A percentile compares a stretch with the other conserved stretches of the same genome.
These are phyloP conservation scores for Pistacia vera DNA, from an alignment of 345 rosid genomes.

Conservation along the genomic window DNA sequence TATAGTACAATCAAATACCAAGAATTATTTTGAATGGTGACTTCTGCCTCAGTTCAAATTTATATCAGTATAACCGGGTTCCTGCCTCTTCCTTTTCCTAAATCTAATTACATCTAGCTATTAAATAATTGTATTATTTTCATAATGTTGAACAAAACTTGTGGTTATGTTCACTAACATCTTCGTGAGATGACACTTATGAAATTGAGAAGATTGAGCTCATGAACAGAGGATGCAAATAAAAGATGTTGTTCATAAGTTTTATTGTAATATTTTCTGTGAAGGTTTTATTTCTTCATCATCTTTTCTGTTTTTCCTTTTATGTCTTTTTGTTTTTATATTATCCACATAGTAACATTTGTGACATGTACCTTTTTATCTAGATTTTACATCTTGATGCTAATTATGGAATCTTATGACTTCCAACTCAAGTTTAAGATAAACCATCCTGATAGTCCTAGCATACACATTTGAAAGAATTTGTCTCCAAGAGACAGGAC, in stretches of 20 bases:
- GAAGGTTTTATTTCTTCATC: background rate
- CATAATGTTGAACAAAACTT: background rate
- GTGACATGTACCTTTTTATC: background rate
- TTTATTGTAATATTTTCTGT: background rate
- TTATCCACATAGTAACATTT: background rate
- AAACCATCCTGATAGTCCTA: background rate
- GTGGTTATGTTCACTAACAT: background rate
- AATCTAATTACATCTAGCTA: background rate
- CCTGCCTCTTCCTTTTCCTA: background rate
- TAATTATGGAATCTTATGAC: background rate
- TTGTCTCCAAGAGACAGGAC: background rate
- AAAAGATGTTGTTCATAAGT: background rate
- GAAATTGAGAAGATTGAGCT: background rate
- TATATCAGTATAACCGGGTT: background rate
- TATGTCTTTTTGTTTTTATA: background rate
- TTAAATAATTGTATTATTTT: background rate
- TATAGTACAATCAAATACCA: background rate
- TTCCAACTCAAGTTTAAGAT: background rate
- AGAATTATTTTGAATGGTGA: background rate
- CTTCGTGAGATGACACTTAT: background rate
- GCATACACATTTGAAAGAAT: background rate
- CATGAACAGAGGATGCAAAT: background rate
- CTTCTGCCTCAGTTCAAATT: background rate
- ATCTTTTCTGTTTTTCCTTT: background rate
- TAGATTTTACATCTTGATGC: constrained; percentile 7